Percentiles rank a stretch among this genome's conserved stretches.
phyloP scores from a whole-genome alignment of 345 rosid species.

The Lepidium didymum region DNA sequence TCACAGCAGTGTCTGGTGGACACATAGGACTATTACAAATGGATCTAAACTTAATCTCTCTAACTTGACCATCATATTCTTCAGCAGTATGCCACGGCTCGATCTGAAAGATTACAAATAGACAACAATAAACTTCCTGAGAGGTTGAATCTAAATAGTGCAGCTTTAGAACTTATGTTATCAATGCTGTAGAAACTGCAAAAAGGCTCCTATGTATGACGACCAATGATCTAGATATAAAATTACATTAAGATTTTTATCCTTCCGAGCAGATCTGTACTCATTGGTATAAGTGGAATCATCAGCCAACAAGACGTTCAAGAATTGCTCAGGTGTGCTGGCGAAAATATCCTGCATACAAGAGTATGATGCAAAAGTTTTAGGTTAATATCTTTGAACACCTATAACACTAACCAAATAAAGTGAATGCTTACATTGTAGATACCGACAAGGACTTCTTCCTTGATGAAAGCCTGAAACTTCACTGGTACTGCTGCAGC shows the following conservation, averaged over 20 bases:
- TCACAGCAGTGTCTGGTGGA: conserved; percentile 96
- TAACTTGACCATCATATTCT: conserved; percentile 95
- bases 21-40: conserved; percentile 93
- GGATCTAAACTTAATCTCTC: conserved; percentile 83
- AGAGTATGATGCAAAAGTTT: conserved; percentile 1
- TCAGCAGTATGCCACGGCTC: conserved; percentile 92
- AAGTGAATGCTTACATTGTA: conserved; percentile 43
- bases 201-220: background rate
- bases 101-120: conserved; percentile 46
- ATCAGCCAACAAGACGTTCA: conserved; percentile 56
- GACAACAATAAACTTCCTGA: conserved; percentile 5
- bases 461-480: conserved; percentile 66
- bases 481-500: conserved; percentile 42
- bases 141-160: too few relatives aligned
- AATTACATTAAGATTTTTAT: conserved; percentile 67
- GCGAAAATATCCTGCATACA: conserved; percentile 64
- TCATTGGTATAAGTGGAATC: conserved; percentile 56
- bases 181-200: background rate
- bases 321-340: conserved; percentile 65
- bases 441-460: conserved; percentile 75
- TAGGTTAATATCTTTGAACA: conserved; percentile 3
- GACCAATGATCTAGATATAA: background rate
- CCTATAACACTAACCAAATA: background rate
- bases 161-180: background rate
- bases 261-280: conserved; percentile 69